A percentile compares a stretch with the other conserved stretches of the same genome.
Conservation (phyloP, 2,329 filamentous ascomycete species). For the Chaetomium sp. region DNA sequence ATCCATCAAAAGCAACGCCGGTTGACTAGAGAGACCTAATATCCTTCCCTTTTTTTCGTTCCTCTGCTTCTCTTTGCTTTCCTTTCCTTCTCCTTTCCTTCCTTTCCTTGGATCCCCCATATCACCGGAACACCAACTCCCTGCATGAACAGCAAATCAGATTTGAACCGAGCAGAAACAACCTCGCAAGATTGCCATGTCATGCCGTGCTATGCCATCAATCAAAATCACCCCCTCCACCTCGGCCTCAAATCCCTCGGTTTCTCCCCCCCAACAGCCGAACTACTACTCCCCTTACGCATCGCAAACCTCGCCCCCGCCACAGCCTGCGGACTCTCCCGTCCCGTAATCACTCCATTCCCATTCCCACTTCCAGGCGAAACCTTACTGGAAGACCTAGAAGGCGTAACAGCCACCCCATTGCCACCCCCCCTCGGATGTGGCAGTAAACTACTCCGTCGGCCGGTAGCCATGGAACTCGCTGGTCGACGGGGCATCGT, state of each 20-base stretch:
- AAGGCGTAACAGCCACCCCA: neutral
- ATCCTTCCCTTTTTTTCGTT: no score
- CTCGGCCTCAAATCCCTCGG: constrained; percentile 40
- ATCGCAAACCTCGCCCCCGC: constrained; percentile 41
- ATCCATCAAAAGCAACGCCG: no score
- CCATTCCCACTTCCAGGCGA: neutral
- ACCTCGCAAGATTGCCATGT: neutral
- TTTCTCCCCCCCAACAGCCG: constrained; percentile 31
- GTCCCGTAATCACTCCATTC: constrained; percentile 35
- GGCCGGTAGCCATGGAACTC: constrained; percentile 48
- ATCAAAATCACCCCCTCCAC: constrained; percentile 31
- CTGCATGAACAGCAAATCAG: neutral
- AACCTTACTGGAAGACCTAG: no score
- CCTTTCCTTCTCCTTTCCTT: no score
- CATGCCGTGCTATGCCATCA: no score
- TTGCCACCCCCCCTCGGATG: constrained; percentile 31
- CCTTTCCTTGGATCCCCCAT: no score
- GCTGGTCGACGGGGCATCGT: constrained; percentile 43
- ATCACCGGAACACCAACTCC: neutral
- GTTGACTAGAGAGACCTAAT: no score
- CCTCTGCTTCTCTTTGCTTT: no score
- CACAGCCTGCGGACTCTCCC: constrained; percentile 43
- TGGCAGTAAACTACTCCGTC: constrained; percentile 50
- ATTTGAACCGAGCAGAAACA: no score
- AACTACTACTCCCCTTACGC: constrained; percentile 32